Conservation (phyloP, 1,139 yeast species). For the Tardiomyces blankii region DNA sequence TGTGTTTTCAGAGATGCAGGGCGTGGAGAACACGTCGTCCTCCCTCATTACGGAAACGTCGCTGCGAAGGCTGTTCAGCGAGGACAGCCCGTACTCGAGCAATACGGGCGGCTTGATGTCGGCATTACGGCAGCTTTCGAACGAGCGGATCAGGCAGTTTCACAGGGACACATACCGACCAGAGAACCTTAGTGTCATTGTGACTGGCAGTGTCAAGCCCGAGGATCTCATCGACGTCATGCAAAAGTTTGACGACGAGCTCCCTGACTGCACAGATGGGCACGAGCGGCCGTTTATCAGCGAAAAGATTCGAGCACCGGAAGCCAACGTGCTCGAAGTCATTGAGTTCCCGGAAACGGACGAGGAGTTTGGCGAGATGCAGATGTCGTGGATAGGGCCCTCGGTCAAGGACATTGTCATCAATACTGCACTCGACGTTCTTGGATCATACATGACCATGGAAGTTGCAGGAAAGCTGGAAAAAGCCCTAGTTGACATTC, state of each 20-base stretch:
- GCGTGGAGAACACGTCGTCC: constrained; percentile 73
- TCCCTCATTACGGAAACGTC: constrained; percentile 52
- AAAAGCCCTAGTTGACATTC: constrained; percentile 65
- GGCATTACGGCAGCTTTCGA: constrained; percentile 62
- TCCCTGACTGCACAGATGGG: constrained; percentile 71
- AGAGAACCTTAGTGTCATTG: constrained; percentile 69
- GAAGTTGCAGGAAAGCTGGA: constrained; percentile 49
- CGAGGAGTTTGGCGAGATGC: constrained; percentile 70
- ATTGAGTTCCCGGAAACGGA: constrained; percentile 84
- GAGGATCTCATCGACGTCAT: constrained; percentile 52
- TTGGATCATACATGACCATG: constrained; percentile 70
- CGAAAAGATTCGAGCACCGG: constrained; percentile 32
- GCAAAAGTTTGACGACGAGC: constrained; percentile 49
- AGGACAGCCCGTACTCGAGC: constrained; percentile 59
- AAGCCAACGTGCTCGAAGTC: constrained; percentile 30
- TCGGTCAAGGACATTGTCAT: constrained; percentile 38
- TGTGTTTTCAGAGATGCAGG: constrained; percentile 97
- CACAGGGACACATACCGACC: constrained; percentile 69
- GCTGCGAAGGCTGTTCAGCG: constrained; percentile 49
- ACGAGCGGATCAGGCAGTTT: constrained; percentile 63
- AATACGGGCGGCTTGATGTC: constrained; percentile 90
- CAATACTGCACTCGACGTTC: constrained; percentile 57
- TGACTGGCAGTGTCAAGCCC: constrained; percentile 78
- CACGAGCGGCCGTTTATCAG: constrained; percentile 77
- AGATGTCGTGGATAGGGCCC: constrained; percentile 81